These are phyloP conservation scores for Lyophyllum atratum DNA, from an alignment of 768 basidiomycete species.

Conservation along the genomic window DNA sequence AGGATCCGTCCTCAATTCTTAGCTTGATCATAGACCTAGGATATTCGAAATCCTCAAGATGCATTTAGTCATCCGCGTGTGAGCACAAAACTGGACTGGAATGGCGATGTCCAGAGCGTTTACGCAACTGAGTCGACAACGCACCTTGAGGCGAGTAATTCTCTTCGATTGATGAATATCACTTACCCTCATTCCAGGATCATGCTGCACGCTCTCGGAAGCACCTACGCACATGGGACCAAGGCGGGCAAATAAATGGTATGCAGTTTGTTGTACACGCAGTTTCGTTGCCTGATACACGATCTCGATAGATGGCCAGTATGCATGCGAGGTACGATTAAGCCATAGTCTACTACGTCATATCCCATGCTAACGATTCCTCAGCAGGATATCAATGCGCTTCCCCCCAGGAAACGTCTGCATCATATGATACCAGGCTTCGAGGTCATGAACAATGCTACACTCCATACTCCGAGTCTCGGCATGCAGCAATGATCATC, in stretches of 20 bases:
- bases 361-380: slow-evolving; percentile 19
- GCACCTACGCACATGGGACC: slow-evolving; percentile 67
- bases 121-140: slow-evolving; percentile 43
- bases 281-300: slow-evolving; percentile 4
- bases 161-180: not conserved
- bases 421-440: slow-evolving; percentile 67
- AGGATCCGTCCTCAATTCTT: not conserved
- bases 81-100: slow-evolving; percentile 49
- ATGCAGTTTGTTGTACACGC: slow-evolving; percentile 11
- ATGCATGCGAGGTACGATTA: slow-evolving; percentile 46
- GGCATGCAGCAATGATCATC: slow-evolving; percentile 49
- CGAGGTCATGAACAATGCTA: slow-evolving; percentile 53
- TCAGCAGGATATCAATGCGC: slow-evolving; percentile 50
- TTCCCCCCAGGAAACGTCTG: slow-evolving; percentile 63
- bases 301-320: slow-evolving; percentile 36
- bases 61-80: slow-evolving; percentile 44
- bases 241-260: slow-evolving; percentile 47
- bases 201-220: slow-evolving; percentile 48
- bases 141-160: slow-evolving; percentile 44
- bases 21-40: slow-evolving; percentile 22
- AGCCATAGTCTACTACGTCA: slow-evolving; percentile 16
- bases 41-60: slow-evolving; percentile 40
- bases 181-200: slow-evolving; percentile 31
- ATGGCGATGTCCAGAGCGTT: slow-evolving; percentile 39
- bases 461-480: slow-evolving; percentile 59